A percentile compares a stretch with the other conserved stretches of the same genome.
phyloP scores from a whole-genome alignment of 306 rosid genomes.

The Geum urbanum region DNA sequence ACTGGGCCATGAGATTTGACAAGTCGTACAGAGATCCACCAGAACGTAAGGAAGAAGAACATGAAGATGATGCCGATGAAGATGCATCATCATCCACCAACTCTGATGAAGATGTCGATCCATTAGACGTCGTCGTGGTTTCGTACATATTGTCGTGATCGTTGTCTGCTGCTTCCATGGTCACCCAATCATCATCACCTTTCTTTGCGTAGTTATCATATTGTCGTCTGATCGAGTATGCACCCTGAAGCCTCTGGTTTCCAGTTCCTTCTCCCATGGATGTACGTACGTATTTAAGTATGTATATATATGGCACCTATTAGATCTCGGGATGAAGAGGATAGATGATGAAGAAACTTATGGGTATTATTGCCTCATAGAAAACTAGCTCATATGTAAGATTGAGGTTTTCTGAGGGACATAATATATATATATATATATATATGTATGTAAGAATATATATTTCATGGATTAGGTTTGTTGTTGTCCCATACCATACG shows the following conservation, averaged over 20 bases:
- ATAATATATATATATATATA: neutral
- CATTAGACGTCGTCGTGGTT: slow-evolving; percentile 18
- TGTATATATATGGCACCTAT: neutral
- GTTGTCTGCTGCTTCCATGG: slow-evolving; percentile 26
- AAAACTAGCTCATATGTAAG: neutral
- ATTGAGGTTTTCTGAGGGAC: neutral
- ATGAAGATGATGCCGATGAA: slow-evolving; percentile 18
- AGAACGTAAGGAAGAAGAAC: slow-evolving; percentile 9
- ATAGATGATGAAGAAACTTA: slow-evolving; percentile 12
- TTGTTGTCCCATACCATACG: slow-evolving; percentile 5
- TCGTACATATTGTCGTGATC: neutral
- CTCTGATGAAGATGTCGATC: slow-evolving; percentile 28
- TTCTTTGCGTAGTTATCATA: slow-evolving; percentile 4
- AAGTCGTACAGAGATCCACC: slow-evolving; percentile 43
- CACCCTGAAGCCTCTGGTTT: slow-evolving; percentile 14
- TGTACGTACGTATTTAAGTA: no score
- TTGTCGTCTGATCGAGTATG: slow-evolving; percentile 6
- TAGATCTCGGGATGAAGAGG: slow-evolving; percentile 18
- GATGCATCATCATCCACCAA: slow-evolving; percentile 38
- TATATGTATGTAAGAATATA: neutral
- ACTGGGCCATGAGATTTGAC: slow-evolving; percentile 40
- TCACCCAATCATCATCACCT: slow-evolving; percentile 10
- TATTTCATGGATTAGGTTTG: slow-evolving; percentile 22
- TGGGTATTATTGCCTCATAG: slow-evolving; percentile 6
- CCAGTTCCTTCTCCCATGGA: slow-evolving; percentile 22